Conservation (phyloP, 2,329 filamentous ascomycete genomes). For the Aspergillus costaricaensis region DNA sequence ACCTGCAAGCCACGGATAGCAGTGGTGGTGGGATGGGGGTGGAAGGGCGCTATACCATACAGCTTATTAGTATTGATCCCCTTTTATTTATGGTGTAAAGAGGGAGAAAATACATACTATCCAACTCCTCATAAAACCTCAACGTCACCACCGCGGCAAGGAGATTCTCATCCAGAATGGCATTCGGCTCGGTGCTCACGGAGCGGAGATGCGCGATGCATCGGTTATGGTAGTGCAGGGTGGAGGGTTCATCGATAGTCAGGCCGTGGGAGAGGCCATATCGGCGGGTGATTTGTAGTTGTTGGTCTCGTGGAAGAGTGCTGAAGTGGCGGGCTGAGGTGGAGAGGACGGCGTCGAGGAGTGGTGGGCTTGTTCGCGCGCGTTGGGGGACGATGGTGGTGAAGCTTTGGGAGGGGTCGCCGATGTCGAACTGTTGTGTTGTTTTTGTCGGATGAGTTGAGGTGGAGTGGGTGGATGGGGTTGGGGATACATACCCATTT, state of each 20-base stretch:
- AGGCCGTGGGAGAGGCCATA: constrained; percentile 21
- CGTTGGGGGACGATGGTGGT: constrained; percentile 42
- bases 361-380: constrained; percentile 41
- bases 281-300: constrained; percentile 10
- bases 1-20: constrained; percentile 27
- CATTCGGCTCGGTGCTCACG: constrained; percentile 17
- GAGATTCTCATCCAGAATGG: constrained; percentile 22
- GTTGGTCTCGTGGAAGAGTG: constrained; percentile 18
- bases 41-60: constrained; percentile 18
- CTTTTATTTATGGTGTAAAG: no score
- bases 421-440: constrained; percentile 38
- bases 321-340: constrained; percentile 40
- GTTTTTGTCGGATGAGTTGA: no score
- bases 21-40: constrained; percentile 21
- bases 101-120: constrained; percentile 14
- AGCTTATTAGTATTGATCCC: no score
- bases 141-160: constrained; percentile 45
- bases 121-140: constrained; percentile 47
- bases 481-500: constrained; percentile 17
- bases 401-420: constrained; percentile 44
- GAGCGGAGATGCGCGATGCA: constrained; percentile 43
- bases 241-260: constrained; percentile 30
- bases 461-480: background rate
- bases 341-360: constrained; percentile 41
- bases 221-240: constrained; percentile 42